These are phyloP conservation scores for Silybum marianum DNA, from an alignment of 129 eudicot genomes.

Conservation along the genomic window DNA sequence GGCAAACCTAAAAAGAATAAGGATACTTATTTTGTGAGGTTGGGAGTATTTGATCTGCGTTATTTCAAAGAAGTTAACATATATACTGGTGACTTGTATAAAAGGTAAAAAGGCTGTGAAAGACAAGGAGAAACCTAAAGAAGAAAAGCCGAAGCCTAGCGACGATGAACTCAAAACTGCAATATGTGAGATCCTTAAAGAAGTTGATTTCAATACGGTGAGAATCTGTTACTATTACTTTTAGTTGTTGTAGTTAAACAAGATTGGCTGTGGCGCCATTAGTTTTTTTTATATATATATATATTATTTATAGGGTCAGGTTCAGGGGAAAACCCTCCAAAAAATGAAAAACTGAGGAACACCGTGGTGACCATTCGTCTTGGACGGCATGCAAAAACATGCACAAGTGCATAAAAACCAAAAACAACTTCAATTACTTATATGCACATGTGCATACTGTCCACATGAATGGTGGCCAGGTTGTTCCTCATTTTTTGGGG, in stretches of 20 bases:
- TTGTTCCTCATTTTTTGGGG: no score
- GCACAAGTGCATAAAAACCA: no score
- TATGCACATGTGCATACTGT: no score
- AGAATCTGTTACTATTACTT: constrained; percentile 25
- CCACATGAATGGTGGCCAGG: no score
- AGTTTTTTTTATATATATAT: no score
- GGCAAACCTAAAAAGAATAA: background rate
- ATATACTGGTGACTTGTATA: background rate
- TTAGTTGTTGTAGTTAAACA: background rate
- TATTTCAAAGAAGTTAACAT: constrained; percentile 20
- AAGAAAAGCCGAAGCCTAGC: constrained; percentile 60
- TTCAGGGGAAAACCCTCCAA: no score
- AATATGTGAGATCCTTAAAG: constrained; percentile 70
- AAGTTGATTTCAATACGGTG: constrained; percentile 94
- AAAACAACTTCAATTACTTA: no score
- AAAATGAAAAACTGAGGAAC: no score
- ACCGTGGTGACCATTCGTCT: no score
- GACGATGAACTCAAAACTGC: constrained; percentile 74
- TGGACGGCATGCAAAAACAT: no score
- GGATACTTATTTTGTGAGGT: background rate
- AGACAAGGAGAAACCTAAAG: constrained; percentile 71
- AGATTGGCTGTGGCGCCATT: background rate
- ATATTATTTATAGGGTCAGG: no score
- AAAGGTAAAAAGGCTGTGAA: constrained; percentile 68
- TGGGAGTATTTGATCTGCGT: background rate